Percentiles rank a stretch among this genome's conserved stretches.
Conservation (phyloP, 805 yeast species). For the Cephaloascus albidus region DNA sequence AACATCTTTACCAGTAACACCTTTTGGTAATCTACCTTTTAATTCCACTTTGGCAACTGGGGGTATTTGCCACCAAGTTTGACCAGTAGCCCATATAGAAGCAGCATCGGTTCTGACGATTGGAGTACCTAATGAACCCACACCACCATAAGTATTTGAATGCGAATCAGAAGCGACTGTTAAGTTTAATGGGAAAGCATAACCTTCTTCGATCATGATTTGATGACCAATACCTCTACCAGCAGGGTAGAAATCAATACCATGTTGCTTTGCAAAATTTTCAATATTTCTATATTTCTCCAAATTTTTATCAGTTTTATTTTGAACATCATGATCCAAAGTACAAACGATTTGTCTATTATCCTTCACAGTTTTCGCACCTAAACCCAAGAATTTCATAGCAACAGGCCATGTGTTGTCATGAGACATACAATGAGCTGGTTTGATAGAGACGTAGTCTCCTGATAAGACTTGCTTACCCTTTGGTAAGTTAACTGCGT, state of each 20-base stretch:
- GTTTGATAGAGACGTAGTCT: constrained; percentile 89
- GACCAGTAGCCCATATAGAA: constrained; percentile 98
- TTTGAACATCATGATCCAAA: constrained; percentile 96
- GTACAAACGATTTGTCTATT: constrained; percentile 93
- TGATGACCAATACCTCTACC: constrained; percentile 99
- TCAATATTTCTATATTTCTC: constrained; percentile 84
- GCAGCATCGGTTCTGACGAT: constrained; percentile 99
- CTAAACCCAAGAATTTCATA: constrained; percentile 87
- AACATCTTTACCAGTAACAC: constrained; percentile 94
- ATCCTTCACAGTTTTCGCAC: constrained; percentile 76
- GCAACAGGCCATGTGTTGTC: constrained; percentile 99
- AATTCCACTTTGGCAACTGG: constrained; percentile 94
- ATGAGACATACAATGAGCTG: constrained; percentile 98
- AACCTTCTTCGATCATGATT: constrained; percentile 98
- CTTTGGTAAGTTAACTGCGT: constrained; percentile 77
- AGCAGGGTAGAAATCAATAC: constrained; percentile 95
- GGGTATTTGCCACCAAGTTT: constrained; percentile 99
- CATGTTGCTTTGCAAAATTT: constrained; percentile 81
- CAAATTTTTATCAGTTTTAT: constrained; percentile 80
- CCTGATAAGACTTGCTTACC: constrained; percentile 77
- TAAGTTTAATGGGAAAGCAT: constrained; percentile 87
- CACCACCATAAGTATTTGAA: constrained; percentile 96
- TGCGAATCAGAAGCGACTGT: constrained; percentile 98
- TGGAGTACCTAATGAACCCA: constrained; percentile 94
- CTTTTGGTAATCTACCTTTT: constrained; percentile 69